Base-by-base conservation (phyloP, 306 rosid species). In the Castanea mollissima region DNA sequence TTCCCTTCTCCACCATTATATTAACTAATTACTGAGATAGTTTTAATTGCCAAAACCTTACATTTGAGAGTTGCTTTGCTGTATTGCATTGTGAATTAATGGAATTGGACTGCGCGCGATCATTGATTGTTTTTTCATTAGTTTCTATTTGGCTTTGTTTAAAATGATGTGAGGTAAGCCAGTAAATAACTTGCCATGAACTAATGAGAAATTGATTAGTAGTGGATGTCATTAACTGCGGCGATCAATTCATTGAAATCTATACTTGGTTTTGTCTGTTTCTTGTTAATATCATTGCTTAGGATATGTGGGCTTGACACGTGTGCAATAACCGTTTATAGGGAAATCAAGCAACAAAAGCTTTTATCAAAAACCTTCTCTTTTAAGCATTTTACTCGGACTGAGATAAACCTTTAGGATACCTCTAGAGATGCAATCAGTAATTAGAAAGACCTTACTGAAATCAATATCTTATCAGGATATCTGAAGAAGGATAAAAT, bases 81-180 rank as follows among this genome's bases (percentile, higher is more conserved):
- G 18, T 54, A 6, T 74, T 35, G 41, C 34, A 29, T 71, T 77
- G 9, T 71, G 49, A 69, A 65, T 69, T 80, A 74, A 18, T 52
- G 56, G 62, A 67, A 75, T 75, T 78, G 58, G 46, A 64, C 15
- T 19, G 2, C 5, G 12, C 63, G 41, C 12, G 20, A 0, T 41
- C 46, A 52, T 68, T 4, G 41, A 19, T 18, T 34, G 6, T 15
- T 44, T 60, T 20, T 32, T 71, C 23, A n/a, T 23, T 56, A 51
- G 78, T 49, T 86, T 69, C 27, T 23, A 3, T 11, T 55, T 12
- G 58, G 23, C 79, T 74, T 8, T 75, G 9, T 62, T 52, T 18
- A 25, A 12, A 2, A 63, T 59, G 62, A 13, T 62, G 79, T 31
- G 13, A 54, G 54, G 52, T 79, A 34, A 21, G 8, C 6, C 82